Conservation (phyloP, 2,329 filamentous ascomycete genomes). For the Leptographium galeiforme region DNA sequence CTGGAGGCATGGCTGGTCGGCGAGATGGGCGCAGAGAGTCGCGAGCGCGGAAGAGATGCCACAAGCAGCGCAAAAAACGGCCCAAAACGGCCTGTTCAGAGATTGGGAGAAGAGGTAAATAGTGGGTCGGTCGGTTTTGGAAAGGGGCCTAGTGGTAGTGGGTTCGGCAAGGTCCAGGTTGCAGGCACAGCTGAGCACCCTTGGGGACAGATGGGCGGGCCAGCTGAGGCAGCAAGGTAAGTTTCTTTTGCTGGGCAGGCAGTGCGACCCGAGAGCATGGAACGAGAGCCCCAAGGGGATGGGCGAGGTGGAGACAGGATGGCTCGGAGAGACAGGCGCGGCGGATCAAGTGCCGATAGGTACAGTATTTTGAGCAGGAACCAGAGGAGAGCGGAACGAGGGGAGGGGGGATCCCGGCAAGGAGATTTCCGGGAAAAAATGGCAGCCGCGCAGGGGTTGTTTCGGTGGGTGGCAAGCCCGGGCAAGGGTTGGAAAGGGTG, state of each 20-base stretch:
- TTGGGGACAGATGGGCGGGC: neutral
- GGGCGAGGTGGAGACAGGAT: too few species aligned
- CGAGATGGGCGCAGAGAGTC: neutral
- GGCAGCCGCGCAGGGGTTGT: too few species aligned
- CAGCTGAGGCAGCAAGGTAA: neutral
- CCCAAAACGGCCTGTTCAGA: neutral
- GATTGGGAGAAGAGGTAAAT: constrained; percentile 1
- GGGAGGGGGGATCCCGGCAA: too few species aligned
- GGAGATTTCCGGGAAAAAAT: too few species aligned
- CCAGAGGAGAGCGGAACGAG: too few species aligned
- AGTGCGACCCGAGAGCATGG: neutral
- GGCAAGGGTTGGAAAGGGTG: neutral
- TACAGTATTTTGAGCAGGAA: too few species aligned
- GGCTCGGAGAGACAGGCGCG: too few species aligned
- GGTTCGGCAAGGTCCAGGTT: neutral
- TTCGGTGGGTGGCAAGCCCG: neutral
- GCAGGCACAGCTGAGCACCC: neutral
- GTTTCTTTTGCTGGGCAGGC: neutral
- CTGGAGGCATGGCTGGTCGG: neutral
- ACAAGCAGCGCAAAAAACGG: too few species aligned
- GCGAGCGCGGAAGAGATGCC: neutral
- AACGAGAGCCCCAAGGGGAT: neutral
- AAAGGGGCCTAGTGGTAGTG: neutral
- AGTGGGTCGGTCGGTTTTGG: neutral
- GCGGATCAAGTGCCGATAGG: too few species aligned